Evolutionary conservation across 176 grass and related monocot genomes (phyloP).

Genomic region (Aechmea fasciata): DNA sequence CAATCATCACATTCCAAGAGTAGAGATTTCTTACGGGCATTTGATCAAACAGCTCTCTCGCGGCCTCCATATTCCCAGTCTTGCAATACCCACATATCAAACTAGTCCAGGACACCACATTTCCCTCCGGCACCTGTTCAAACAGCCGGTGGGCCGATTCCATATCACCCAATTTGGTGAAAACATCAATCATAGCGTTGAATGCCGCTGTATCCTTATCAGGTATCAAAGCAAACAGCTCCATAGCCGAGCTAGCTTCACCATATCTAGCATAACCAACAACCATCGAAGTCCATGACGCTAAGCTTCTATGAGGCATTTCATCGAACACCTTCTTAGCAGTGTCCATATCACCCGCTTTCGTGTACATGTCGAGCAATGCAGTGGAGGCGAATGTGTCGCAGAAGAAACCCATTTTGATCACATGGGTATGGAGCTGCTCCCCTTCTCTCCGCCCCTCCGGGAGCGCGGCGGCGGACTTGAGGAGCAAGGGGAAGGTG

Average conservation of each 20-base stretch:
- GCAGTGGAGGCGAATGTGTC: constrained; percentile 14
- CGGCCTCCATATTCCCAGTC: constrained; percentile 2
- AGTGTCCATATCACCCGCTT: background rate
- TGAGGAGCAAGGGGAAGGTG: constrained; percentile 22
- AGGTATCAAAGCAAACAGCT: constrained; percentile 16
- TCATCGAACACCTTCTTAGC: constrained; percentile 17
- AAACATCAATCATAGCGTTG: constrained; percentile 23
- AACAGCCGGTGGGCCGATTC: constrained; percentile 9
- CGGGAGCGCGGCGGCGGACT: background rate
- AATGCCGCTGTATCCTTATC: constrained; percentile 21
- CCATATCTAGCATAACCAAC: constrained; percentile 17
- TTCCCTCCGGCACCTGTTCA: constrained; percentile 9
- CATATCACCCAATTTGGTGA: constrained; percentile 14
- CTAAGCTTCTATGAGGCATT: constrained; percentile 5
- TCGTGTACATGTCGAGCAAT: constrained; percentile 18
- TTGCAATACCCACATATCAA: constrained; percentile 26
- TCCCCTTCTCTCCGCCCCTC: background rate
- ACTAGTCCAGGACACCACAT: constrained; percentile 24
- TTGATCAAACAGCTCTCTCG: constrained; percentile 7
- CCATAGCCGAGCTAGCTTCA: constrained; percentile 8
- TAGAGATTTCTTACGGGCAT: constrained; percentile 24
- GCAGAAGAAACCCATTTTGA: constrained; percentile 21
- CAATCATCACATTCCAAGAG: constrained; percentile 24
- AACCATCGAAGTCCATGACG: constrained; percentile 20
- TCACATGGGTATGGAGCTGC: constrained; percentile 18